Conservation (phyloP, 768 basidiomycete species). For the Dacryopinax spathularia region DNA sequence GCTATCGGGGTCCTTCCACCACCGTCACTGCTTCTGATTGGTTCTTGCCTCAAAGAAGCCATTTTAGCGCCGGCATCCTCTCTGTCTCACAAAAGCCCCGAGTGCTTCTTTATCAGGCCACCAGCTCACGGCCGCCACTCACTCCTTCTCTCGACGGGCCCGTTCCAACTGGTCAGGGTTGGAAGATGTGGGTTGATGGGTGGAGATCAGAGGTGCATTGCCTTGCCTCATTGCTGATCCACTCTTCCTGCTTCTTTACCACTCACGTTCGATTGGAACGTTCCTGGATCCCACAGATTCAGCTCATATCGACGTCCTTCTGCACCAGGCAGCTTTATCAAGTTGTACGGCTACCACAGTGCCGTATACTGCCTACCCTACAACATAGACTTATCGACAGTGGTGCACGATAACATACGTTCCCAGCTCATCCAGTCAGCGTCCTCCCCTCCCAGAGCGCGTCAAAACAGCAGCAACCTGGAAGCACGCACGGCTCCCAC, state of each 20-base stretch:
- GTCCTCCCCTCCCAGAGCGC: neutral
- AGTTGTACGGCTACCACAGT: neutral
- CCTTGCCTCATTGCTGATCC: neutral
- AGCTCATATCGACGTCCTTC: neutral
- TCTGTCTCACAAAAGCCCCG: neutral
- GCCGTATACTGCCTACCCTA: neutral
- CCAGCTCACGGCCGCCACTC: too few species aligned
- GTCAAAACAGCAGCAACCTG: neutral
- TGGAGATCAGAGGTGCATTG: neutral
- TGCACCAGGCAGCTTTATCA: neutral
- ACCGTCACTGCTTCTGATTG: neutral
- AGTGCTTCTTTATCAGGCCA: conserved; percentile 4
- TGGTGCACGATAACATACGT: neutral
- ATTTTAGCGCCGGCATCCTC: neutral
- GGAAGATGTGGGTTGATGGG: neutral
- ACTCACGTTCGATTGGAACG: conserved; percentile 1
- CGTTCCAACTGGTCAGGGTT: neutral
- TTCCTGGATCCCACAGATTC: conserved; percentile 2
- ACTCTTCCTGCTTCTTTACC: too few species aligned
- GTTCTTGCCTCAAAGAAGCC: neutral
- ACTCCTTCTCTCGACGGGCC: too few species aligned
- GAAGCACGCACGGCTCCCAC: neutral
- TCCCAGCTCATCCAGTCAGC: neutral
- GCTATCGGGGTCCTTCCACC: neutral
- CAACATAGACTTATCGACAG: neutral